These are phyloP conservation scores for Centrapalus pauciflorus DNA, from an alignment of 129 eudicot species.

Conservation along the genomic window DNA sequence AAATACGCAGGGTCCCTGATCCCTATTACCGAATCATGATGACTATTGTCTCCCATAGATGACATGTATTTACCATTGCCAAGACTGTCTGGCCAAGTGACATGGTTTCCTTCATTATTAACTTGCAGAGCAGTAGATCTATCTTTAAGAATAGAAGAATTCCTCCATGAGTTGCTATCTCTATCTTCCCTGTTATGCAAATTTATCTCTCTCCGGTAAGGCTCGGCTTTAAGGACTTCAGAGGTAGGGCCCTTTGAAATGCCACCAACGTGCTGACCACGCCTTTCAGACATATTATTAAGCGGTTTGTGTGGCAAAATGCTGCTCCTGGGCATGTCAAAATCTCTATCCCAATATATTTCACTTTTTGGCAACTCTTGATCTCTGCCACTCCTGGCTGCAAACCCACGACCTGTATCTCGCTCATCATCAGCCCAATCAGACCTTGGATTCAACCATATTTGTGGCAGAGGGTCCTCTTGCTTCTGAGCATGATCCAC, in stretches of 20 bases:
- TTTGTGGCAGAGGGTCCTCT: constrained; percentile 65
- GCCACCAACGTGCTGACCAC: constrained; percentile 39
- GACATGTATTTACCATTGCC: constrained; percentile 43
- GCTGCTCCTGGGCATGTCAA: constrained; percentile 63
- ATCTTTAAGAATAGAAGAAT: constrained; percentile 38
- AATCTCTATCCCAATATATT: constrained; percentile 82
- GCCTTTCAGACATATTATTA: constrained; percentile 43
- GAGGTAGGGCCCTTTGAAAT: constrained; percentile 37
- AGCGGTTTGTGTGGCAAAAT: constrained; percentile 57
- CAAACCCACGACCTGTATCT: constrained; percentile 67
- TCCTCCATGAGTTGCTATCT: constrained; percentile 57
- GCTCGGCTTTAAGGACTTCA: constrained; percentile 50
- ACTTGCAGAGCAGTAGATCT: constrained; percentile 28
- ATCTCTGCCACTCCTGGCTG: constrained; percentile 45
- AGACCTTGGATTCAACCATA: constrained; percentile 79
- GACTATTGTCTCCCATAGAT: constrained; percentile 36
- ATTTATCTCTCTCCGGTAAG: constrained; percentile 38
- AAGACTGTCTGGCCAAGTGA: constrained; percentile 23
- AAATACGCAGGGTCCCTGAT: constrained; percentile 38
- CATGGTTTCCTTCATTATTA: constrained; percentile 25
- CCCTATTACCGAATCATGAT: constrained; percentile 30
- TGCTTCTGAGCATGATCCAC: constrained; percentile 47
- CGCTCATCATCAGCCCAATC: constrained; percentile 99
- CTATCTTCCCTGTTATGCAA: constrained; percentile 48
- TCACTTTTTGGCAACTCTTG: constrained; percentile 46